These are phyloP conservation scores for Endotrypanum monterogeii DNA, from an alignment of 208 protist species.

Conservation along the genomic window DNA sequence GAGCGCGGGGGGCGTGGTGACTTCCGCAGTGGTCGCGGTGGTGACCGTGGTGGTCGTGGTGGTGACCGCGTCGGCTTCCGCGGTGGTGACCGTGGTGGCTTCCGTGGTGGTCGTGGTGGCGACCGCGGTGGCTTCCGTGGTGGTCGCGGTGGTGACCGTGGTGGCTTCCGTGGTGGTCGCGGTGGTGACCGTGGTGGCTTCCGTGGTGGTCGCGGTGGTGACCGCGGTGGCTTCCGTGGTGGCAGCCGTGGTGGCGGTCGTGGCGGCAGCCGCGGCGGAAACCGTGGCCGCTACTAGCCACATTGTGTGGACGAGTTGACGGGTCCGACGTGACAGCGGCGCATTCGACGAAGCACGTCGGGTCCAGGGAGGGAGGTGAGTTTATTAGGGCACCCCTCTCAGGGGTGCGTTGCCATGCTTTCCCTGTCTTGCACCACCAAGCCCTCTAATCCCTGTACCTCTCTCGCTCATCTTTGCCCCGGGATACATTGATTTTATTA, in stretches of 20 bases:
- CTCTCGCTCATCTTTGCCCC: too few relatives aligned
- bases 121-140: slow-evolving; percentile 51
- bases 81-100: slow-evolving; percentile 42
- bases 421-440: background rate
- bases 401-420: too few relatives aligned
- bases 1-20: slow-evolving; percentile 55
- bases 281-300: slow-evolving; percentile 25
- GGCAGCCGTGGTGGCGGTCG: slow-evolving; percentile 18
- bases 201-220: slow-evolving; percentile 55
- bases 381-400: background rate
- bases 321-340: background rate
- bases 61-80: slow-evolving; percentile 39
- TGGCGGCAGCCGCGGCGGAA: slow-evolving; percentile 51
- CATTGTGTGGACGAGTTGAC: background rate
- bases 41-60: slow-evolving; percentile 41
- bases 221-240: slow-evolving; percentile 70
- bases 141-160: slow-evolving; percentile 54
- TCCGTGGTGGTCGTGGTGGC: slow-evolving; percentile 52
- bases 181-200: slow-evolving; percentile 67
- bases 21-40: slow-evolving; percentile 44
- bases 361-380: background rate
- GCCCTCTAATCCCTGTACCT: too few relatives aligned
- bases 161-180: slow-evolving; percentile 61
- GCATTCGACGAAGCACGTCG: background rate
- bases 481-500: too few relatives aligned